These are phyloP conservation scores for Incumbomyces delicatus DNA, from an alignment of 2,329 filamentous ascomycete species.

Conservation along the genomic window DNA sequence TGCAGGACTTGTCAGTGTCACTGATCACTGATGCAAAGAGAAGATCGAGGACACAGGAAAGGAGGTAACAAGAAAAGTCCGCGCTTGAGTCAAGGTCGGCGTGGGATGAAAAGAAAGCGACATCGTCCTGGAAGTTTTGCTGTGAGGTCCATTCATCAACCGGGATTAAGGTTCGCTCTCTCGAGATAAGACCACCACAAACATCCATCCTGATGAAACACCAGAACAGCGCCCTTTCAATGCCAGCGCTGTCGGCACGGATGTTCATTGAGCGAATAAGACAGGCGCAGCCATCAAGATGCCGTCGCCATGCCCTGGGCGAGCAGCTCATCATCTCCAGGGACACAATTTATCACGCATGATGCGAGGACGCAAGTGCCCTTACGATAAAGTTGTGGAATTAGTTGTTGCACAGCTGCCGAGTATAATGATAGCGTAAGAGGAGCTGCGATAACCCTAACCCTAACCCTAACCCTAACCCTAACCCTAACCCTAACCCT, in stretches of 20 bases:
- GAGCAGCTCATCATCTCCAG: constrained; percentile 44
- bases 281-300: constrained; percentile 48
- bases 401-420: constrained; percentile 41
- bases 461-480: too few relatives aligned
- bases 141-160: constrained; percentile 41
- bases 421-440: constrained; percentile 48
- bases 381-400: constrained; percentile 39
- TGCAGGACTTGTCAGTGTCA: too few relatives aligned
- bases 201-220: constrained; percentile 51
- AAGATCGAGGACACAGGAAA: constrained; percentile 43
- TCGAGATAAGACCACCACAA: constrained; percentile 47
- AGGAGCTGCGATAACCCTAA: constrained; percentile 34
- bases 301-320: constrained; percentile 44
- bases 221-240: constrained; percentile 49
- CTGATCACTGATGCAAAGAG: too few relatives aligned
- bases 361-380: constrained; percentile 43
- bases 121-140: constrained; percentile 25
- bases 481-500: too few relatives aligned
- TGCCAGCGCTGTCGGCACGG: constrained; percentile 41
- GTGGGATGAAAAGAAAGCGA: background rate
- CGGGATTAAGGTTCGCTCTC: constrained; percentile 40
- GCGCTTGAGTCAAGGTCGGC: constrained; percentile 43
- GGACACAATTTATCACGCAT: constrained; percentile 44
- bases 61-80: constrained; percentile 51
- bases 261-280: constrained; percentile 44